These are phyloP conservation scores for Spathaspora girioi DNA, from an alignment of 805 yeast genomes.

Conservation along the genomic window DNA sequence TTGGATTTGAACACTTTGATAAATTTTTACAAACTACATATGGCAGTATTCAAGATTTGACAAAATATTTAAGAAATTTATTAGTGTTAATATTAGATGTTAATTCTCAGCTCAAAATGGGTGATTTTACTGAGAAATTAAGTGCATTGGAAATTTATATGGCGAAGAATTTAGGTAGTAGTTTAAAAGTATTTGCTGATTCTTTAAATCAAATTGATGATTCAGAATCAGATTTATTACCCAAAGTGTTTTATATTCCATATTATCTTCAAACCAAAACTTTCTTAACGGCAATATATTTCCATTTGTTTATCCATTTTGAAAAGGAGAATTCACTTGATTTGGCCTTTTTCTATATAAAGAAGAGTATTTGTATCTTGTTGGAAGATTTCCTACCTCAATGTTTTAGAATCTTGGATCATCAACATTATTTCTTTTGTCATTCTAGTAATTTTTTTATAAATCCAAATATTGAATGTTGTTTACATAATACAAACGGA, in stretches of 20 bases:
- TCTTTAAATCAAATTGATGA: not conserved
- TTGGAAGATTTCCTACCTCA: slow-evolving; percentile 28
- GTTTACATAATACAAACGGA: slow-evolving; percentile 27
- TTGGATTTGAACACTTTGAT: slow-evolving; percentile 38
- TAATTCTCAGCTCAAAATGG: slow-evolving; percentile 30
- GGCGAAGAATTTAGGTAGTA: slow-evolving; percentile 4
- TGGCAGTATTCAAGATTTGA: slow-evolving; percentile 24
- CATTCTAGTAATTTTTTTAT: slow-evolving; percentile 23
- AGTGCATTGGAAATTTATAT: slow-evolving; percentile 33
- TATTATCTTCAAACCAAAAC: slow-evolving; percentile 12
- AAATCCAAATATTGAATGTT: slow-evolving; percentile 31
- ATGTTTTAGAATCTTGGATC: slow-evolving; percentile 27
- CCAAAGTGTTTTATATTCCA: not conserved
- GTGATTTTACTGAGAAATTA: slow-evolving; percentile 30
- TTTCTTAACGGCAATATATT: slow-evolving; percentile 34
- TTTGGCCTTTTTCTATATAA: slow-evolving; percentile 34
- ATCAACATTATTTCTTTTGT: slow-evolving; percentile 25
- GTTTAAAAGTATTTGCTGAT: slow-evolving; percentile 1
- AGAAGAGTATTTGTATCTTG: slow-evolving; percentile 25
- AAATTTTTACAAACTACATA: slow-evolving; percentile 31
- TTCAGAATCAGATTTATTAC: not conserved
- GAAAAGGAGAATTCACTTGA: slow-evolving; percentile 21
- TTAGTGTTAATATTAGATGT: slow-evolving; percentile 38
- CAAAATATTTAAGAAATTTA: slow-evolving; percentile 23
- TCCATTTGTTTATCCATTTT: slow-evolving; percentile 39